phyloP scores from a whole-genome alignment of 331 rosid species.

The Phaseolus coccineus region DNA sequence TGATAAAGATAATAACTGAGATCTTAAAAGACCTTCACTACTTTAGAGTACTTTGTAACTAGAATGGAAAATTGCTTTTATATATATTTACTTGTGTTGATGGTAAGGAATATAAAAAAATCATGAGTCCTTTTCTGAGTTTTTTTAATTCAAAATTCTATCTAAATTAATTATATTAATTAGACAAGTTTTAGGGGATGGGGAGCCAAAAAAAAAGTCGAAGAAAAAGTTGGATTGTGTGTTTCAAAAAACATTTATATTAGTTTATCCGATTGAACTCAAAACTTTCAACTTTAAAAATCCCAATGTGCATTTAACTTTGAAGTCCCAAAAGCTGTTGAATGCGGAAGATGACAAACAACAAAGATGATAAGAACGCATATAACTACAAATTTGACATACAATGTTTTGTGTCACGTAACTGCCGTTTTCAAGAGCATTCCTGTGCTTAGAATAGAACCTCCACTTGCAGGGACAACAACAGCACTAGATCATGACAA shows the following conservation, averaged over 20 bases:
- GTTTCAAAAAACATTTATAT: background rate
- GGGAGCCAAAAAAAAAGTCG: background rate
- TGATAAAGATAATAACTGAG: slow-evolving; percentile 17
- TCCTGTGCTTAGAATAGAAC: background rate
- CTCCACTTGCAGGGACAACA: slow-evolving; percentile 2
- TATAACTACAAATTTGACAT: background rate
- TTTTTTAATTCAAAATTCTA: background rate
- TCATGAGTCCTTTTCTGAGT: background rate
- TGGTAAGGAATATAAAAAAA: slow-evolving; percentile 23
- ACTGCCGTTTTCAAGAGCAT: background rate
- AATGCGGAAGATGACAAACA: slow-evolving; percentile 20
- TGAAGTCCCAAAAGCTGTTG: slow-evolving; percentile 22
- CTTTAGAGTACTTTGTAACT: slow-evolving; percentile 5
- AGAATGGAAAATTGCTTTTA: slow-evolving; percentile 20
- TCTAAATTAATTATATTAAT: background rate
- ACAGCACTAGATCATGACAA: background rate
- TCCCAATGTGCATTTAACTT: slow-evolving; percentile 5
- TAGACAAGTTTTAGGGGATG: background rate
- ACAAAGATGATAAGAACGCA: background rate
- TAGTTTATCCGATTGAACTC: background rate
- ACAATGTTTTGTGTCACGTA: background rate
- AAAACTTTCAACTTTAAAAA: slow-evolving; percentile 12
- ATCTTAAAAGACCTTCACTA: slow-evolving; percentile 23
- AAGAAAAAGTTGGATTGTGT: background rate
- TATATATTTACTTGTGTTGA: slow-evolving; percentile 25